phyloP scores from a whole-genome alignment of 1,284 basidiomycete species.

The Butyriboletus regius region DNA sequence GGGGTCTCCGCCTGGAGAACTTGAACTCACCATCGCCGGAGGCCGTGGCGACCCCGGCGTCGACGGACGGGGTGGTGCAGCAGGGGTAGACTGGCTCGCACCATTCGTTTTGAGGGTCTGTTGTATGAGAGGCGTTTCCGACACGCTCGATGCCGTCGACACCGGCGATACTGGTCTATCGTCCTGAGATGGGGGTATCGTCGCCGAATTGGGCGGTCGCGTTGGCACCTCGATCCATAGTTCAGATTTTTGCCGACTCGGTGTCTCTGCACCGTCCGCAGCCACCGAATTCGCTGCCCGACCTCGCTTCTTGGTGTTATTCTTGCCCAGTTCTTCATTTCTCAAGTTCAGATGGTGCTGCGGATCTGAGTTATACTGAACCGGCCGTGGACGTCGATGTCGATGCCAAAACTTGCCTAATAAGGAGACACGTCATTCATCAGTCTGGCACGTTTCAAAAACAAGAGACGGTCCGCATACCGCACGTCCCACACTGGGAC shows the following conservation, averaged over 20 bases:
- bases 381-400: conserved; percentile 68
- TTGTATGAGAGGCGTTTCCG: conserved; percentile 62
- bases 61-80: conserved; percentile 15
- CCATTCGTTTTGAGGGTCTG: conserved; percentile 50
- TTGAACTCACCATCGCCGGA: conserved; percentile 8
- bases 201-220: conserved; percentile 32
- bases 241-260: conserved; percentile 41
- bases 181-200: conserved; percentile 35
- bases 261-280: conserved; percentile 50
- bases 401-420: conserved; percentile 80
- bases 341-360: conserved; percentile 58
- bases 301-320: conserved; percentile 48
- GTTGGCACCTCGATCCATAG: conserved; percentile 39
- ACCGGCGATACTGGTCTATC: conserved; percentile 58
- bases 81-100: conserved; percentile 21
- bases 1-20: conserved; percentile 18
- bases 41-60: conserved; percentile 29
- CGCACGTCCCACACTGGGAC: conserved; percentile 84
- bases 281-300: conserved; percentile 44
- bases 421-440: conserved; percentile 1
- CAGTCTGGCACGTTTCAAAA: not conserved
- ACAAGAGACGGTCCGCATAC: conserved; percentile 42
- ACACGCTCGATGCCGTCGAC: conserved; percentile 60
- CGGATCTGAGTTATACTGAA: conserved; percentile 67
- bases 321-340: conserved; percentile 51